A percentile compares a stretch with the other conserved stretches of the same genome.
Evolutionary conservation across 352 stramenopile species (phyloP).

Genomic region (Pythium pyrilobum): DNA sequence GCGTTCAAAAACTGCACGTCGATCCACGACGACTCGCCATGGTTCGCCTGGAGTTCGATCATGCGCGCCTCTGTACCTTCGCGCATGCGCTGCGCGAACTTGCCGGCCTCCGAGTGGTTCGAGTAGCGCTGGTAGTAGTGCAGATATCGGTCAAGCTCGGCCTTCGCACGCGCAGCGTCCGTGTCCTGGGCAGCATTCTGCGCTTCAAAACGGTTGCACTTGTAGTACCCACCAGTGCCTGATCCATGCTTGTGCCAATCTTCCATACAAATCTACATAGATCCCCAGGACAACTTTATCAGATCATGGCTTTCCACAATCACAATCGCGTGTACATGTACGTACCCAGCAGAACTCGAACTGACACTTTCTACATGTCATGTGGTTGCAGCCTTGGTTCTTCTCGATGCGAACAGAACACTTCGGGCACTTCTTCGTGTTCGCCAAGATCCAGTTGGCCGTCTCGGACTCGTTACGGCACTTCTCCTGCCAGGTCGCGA

Average conservation of each 20-base stretch:
- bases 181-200: slow-evolving; percentile 47
- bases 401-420: slow-evolving; percentile 99
- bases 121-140: slow-evolving; percentile 99
- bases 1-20: slow-evolving; percentile 98
- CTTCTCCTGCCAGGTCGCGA: slow-evolving; percentile 95
- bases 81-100: slow-evolving; percentile 96
- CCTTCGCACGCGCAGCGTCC: slow-evolving; percentile 91
- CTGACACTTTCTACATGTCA: slow-evolving; percentile 92
- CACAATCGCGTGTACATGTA: background rate
- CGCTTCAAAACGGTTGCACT: slow-evolving; percentile 98
- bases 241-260: slow-evolving; percentile 95
- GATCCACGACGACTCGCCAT: slow-evolving; percentile 91
- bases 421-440: slow-evolving; percentile 99
- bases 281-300: background rate
- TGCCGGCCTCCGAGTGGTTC: slow-evolving; percentile 94
- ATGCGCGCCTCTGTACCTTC: slow-evolving; percentile 95
- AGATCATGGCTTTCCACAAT: background rate
- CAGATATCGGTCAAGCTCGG: slow-evolving; percentile 97
- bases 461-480: slow-evolving; percentile 98
- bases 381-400: slow-evolving; percentile 99
- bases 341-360: slow-evolving; percentile 98
- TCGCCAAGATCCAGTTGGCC: slow-evolving; percentile 99
- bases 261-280: slow-evolving; percentile 89
- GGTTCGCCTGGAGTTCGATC: slow-evolving; percentile 93
- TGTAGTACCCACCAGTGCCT: slow-evolving; percentile 98